These are phyloP conservation scores for Cyberlindnera sargentensis DNA, from an alignment of 805 yeast species.

Conservation along the genomic window DNA sequence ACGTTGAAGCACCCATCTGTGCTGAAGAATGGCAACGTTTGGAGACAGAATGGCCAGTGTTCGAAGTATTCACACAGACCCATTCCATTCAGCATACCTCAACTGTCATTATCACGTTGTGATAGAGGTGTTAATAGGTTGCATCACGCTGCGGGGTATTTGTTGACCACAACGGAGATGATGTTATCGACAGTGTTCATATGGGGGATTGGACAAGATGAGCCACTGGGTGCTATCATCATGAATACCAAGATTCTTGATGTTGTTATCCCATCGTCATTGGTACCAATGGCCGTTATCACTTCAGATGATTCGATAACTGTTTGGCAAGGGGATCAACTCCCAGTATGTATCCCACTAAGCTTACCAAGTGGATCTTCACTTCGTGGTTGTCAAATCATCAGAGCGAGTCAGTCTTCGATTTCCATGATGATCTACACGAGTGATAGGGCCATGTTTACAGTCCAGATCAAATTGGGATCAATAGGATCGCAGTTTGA, in stretches of 20 bases:
- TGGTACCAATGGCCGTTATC: slow-evolving; percentile 1
- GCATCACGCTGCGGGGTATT: background rate
- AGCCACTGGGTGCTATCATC: slow-evolving; percentile 5
- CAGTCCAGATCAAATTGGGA: background rate
- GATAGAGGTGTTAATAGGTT: slow-evolving; percentile 7
- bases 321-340: slow-evolving; percentile 1
- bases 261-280: background rate
- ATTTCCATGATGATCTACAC: slow-evolving; percentile 2
- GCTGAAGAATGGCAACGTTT: background rate
- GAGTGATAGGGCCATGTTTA: slow-evolving; percentile 4
- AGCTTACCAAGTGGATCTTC: background rate
- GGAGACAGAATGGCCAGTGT: slow-evolving; percentile 8
- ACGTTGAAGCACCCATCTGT: background rate
- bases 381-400: slow-evolving; percentile 5
- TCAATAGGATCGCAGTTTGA: slow-evolving; percentile 3
- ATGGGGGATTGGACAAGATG: slow-evolving; percentile 4
- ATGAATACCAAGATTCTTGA: slow-evolving; percentile 8
- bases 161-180: slow-evolving; percentile 2
- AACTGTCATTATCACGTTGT: background rate
- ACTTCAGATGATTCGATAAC: slow-evolving; percentile 8
- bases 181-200: slow-evolving; percentile 16
- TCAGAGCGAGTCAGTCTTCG: slow-evolving; percentile 1
- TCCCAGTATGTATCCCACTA: slow-evolving; percentile 1
- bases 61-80: slow-evolving; percentile 4
- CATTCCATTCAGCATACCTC: slow-evolving; percentile 5